Evolutionary conservation across 176 grass and related monocot genomes (phyloP).

Genomic region (Eragrostis curvula): DNA sequence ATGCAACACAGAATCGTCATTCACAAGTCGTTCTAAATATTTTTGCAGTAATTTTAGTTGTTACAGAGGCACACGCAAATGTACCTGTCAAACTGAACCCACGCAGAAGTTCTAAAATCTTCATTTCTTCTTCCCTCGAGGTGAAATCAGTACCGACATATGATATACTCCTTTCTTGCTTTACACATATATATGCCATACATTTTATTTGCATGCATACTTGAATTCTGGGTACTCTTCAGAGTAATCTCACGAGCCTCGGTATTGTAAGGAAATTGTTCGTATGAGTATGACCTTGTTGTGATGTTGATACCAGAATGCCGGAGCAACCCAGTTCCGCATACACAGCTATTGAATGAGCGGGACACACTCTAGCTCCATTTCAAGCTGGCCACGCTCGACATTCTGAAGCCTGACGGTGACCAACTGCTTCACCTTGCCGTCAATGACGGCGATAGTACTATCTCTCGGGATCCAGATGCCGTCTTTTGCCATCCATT

Average conservation of each 20-base stretch:
- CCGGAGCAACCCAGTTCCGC: neutral
- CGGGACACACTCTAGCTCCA: conserved; percentile 96
- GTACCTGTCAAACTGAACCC: neutral
- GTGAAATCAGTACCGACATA: neutral
- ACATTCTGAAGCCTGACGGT: conserved; percentile 86
- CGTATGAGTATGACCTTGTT: conserved; percentile 10
- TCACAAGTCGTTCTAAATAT: neutral
- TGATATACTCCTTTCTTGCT: conserved; percentile 17
- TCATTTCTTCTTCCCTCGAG: neutral
- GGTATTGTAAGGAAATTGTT: neutral
- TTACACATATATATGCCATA: conserved; percentile 34
- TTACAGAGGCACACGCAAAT: neutral
- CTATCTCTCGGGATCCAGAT: conserved; percentile 68
- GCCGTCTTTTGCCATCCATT: conserved; percentile 68
- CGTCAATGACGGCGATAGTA: conserved; percentile 58
- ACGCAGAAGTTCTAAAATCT: neutral
- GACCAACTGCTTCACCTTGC: conserved; percentile 80
- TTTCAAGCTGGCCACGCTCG: conserved; percentile 79
- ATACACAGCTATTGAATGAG: conserved; percentile 68
- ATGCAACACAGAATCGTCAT: neutral
- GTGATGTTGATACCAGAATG: conserved; percentile 10
- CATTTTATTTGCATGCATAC: neutral
- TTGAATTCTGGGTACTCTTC: conserved; percentile 6
- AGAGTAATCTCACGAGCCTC: neutral
- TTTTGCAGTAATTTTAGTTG: neutral